phyloP scores from a whole-genome alignment of 768 basidiomycete genomes.

The Mycena haematopus region DNA sequence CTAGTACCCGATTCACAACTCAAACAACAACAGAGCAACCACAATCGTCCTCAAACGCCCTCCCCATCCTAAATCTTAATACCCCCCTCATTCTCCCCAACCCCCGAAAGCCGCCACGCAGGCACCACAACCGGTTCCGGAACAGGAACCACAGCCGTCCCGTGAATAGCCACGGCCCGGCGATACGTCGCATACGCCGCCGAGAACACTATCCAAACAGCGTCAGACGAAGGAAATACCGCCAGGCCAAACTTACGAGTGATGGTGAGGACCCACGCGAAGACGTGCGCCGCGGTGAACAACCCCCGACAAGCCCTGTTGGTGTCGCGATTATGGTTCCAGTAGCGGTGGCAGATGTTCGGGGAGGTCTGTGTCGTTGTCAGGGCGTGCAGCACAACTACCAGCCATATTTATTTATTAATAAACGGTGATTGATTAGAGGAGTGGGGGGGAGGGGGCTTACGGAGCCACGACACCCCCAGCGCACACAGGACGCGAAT shows the following conservation, averaged over 20 bases:
- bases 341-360: background rate
- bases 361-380: background rate
- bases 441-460: background rate
- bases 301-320: conserved; percentile 5
- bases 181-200: conserved; percentile 18
- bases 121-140: background rate
- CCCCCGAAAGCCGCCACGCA: conserved; percentile 7
- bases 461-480: conserved; percentile 15
- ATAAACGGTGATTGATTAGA: background rate
- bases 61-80: conserved; percentile 4
- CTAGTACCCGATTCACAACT: no score
- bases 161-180: conserved; percentile 13
- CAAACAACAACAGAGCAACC: background rate
- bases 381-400: conserved; percentile 9
- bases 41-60: background rate
- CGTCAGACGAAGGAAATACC: background rate
- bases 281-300: conserved; percentile 7
- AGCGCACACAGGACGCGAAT: conserved; percentile 10
- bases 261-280: conserved; percentile 13
- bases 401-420: no score
- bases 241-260: background rate
- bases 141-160: background rate
- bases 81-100: background rate
- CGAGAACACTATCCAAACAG: conserved; percentile 3
- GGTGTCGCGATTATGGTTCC: background rate